Conservation (phyloP, 1,139 yeast species). For the Diutina pseudorugosa region DNA sequence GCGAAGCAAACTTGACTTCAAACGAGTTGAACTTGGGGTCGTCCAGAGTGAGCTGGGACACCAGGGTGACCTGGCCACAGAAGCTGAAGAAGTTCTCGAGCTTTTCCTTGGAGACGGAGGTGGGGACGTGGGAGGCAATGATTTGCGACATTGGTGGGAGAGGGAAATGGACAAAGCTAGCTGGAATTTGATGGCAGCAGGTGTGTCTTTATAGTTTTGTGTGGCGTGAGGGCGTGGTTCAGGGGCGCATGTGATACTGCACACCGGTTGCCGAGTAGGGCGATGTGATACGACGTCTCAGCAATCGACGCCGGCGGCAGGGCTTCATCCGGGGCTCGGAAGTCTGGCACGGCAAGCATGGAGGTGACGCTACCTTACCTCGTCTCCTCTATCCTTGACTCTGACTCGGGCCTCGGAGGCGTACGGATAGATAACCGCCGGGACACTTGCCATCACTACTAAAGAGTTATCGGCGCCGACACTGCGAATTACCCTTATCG, state of each 20-base stretch:
- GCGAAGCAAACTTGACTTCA: slow-evolving; percentile 41
- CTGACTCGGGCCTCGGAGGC: no score
- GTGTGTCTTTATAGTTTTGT: not conserved
- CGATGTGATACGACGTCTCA: no score
- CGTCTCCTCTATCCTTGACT: no score
- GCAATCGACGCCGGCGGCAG: no score
- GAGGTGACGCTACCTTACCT: no score
- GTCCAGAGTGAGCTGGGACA: slow-evolving; percentile 22
- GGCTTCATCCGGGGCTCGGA: no score
- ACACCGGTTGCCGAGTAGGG: not conserved
- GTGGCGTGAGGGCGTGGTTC: not conserved
- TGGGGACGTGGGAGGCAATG: slow-evolving; percentile 50
- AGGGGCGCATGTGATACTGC: not conserved
- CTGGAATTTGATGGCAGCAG: not conserved
- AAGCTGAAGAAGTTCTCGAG: slow-evolving; percentile 61
- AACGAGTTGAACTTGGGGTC: slow-evolving; percentile 23
- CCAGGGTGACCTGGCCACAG: slow-evolving; percentile 54
- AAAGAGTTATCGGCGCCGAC: no score
- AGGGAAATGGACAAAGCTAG: not conserved
- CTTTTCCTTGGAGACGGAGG: slow-evolving; percentile 39
- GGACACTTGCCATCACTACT: no score
- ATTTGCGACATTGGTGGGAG: slow-evolving; percentile 24
- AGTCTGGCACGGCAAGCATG: no score
- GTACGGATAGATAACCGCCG: no score
- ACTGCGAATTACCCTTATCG: no score